Conservation (phyloP, 2,329 filamentous ascomycete genomes). For the Dactylonectria macrodidyma region DNA sequence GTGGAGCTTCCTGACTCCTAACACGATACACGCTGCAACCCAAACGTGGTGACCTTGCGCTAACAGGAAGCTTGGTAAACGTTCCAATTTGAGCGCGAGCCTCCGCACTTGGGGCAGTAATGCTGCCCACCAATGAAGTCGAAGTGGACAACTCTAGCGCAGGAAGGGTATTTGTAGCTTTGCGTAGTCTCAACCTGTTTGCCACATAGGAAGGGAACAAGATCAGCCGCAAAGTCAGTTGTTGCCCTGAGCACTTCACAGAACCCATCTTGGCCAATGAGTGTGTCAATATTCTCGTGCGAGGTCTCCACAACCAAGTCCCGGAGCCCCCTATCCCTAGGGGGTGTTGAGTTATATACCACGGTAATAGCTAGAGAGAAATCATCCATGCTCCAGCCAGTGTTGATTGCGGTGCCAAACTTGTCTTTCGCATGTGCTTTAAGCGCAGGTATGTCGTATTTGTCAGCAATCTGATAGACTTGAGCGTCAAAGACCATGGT, state of each 20-base stretch:
- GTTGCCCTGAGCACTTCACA: slow-evolving; percentile 19
- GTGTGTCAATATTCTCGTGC: slow-evolving; percentile 13
- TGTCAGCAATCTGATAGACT: slow-evolving; percentile 34
- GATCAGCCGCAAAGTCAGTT: no score
- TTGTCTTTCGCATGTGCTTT: slow-evolving; percentile 20
- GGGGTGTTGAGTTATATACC: slow-evolving; percentile 22
- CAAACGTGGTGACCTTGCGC: no score
- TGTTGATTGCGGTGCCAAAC: slow-evolving; percentile 14
- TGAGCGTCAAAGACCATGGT: slow-evolving; percentile 28
- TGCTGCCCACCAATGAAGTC: no score
- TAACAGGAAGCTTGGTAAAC: no score
- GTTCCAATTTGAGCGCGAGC: no score
- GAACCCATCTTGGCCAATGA: slow-evolving; percentile 20
- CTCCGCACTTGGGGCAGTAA: no score
- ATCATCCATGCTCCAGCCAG: slow-evolving; percentile 30
- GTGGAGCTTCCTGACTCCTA: no score
- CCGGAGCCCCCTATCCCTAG: slow-evolving; percentile 27
- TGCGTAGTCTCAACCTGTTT: no score
- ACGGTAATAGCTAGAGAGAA: slow-evolving; percentile 26
- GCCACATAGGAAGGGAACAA: no score
- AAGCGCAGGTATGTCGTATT: slow-evolving; percentile 27
- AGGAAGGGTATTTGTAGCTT: no score
- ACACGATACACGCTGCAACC: no score
- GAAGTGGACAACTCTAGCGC: no score
- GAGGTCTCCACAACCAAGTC: slow-evolving; percentile 26